phyloP scores from a whole-genome alignment of 2,329 filamentous ascomycete genomes.

The Aspergillus fructus region DNA sequence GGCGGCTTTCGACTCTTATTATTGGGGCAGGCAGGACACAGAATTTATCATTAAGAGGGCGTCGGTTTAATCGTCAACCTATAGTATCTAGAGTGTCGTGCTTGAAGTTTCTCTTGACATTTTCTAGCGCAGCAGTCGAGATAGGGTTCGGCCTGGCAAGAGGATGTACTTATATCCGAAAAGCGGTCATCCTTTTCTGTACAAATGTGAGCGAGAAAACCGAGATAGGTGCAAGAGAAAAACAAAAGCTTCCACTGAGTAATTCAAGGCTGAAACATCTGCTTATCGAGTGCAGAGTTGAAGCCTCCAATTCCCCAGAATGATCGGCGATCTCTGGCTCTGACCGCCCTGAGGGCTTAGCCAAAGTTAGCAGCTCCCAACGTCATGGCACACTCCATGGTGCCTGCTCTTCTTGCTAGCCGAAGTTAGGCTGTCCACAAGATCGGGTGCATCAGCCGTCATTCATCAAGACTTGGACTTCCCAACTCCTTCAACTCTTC shows the following conservation, averaged over 20 bases:
- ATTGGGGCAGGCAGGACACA: neutral
- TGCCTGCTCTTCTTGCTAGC: neutral
- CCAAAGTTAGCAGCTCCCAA: neutral
- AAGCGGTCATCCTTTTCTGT: neutral
- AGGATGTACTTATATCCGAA: neutral
- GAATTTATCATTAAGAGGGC: neutral
- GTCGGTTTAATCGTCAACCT: neutral
- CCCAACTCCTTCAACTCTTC: neutral
- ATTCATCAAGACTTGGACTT: neutral
- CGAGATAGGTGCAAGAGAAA: neutral
- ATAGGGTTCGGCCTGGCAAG: neutral
- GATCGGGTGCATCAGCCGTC: constrained; percentile 10
- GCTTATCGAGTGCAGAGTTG: neutral
- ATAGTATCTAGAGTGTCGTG: neutral
- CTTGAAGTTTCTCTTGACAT: neutral
- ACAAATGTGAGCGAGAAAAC: neutral
- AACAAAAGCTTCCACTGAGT: neutral
- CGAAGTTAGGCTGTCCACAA: constrained; percentile 6
- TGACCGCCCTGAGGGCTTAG: constrained; percentile 13
- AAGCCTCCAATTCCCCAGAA: constrained; percentile 7
- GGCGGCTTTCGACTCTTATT: neutral
- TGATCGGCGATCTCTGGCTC: constrained; percentile 1
- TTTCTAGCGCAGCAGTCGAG: neutral
- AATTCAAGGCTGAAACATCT: neutral
- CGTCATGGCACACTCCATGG: constrained; percentile 3